Evolutionary conservation across 352 stramenopile genomes (phyloP).

Genomic region (Phytopythium sindhum): DNA sequence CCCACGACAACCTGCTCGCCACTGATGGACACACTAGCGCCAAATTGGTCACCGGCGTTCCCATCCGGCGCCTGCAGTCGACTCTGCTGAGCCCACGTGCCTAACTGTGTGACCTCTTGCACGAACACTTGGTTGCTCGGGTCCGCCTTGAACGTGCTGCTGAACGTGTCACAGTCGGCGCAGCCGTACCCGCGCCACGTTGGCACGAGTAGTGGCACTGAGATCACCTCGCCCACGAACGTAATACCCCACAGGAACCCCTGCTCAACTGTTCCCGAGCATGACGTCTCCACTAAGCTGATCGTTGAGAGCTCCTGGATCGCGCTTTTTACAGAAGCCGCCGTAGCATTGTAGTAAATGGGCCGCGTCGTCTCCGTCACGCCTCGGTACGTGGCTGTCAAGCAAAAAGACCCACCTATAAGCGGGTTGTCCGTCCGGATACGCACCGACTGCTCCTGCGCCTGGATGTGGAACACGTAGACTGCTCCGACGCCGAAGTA

Average conservation of each 20-base stretch:
- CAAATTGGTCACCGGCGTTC: constrained; percentile 78
- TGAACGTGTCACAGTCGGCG: constrained; percentile 68
- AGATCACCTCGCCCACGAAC: constrained; percentile 74
- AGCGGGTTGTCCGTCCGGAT: constrained; percentile 60
- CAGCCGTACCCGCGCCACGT: constrained; percentile 70
- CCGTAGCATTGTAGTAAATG: constrained; percentile 65
- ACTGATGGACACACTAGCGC: constrained; percentile 65
- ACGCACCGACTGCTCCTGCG: constrained; percentile 66
- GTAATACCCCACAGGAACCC: constrained; percentile 81
- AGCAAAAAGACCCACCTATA: constrained; percentile 65
- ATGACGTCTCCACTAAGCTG: constrained; percentile 74
- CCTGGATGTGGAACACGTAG: constrained; percentile 75
- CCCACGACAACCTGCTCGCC: constrained; percentile 78
- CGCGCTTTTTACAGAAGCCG: constrained; percentile 66
- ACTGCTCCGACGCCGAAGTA: constrained; percentile 71
- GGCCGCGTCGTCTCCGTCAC: constrained; percentile 48
- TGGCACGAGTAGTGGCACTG: constrained; percentile 51
- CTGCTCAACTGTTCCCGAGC: constrained; percentile 65
- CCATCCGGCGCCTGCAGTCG: constrained; percentile 59
- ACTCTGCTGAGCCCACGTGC: constrained; percentile 61
- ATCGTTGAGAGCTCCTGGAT: constrained; percentile 83
- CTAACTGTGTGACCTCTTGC: constrained; percentile 40
- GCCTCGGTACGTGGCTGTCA: constrained; percentile 64
- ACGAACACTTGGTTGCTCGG: constrained; percentile 57
- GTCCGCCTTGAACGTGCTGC: constrained; percentile 49